phyloP scores from a whole-genome alignment of 2,329 filamentous ascomycete genomes.

The Lizonia empirigonia region DNA sequence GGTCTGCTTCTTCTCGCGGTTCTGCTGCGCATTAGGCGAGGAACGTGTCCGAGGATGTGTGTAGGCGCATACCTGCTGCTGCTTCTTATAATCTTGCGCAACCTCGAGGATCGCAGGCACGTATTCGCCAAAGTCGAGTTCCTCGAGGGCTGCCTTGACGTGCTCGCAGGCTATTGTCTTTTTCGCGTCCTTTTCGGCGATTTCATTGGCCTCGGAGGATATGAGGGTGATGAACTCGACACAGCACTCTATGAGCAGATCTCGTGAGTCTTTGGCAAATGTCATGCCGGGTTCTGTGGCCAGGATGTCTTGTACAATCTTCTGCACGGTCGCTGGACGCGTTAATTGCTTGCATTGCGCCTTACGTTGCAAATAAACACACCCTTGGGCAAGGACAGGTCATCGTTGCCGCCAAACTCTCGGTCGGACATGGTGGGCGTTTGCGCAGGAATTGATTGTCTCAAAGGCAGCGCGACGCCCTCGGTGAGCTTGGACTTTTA shows the following conservation, averaged over 20 bases:
- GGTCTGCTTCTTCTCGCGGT: conserved; percentile 93
- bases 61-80: conserved; percentile 72
- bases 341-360: conserved; percentile 4
- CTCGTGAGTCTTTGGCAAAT: conserved; percentile 93
- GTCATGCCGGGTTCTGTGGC: conserved; percentile 76
- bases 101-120: conserved; percentile 85
- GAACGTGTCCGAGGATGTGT: neutral
- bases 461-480: conserved; percentile 8
- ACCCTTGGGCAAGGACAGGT: conserved; percentile 51
- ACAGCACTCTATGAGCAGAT: conserved; percentile 96
- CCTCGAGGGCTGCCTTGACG: conserved; percentile 91
- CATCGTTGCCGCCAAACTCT: conserved; percentile 52
- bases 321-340: conserved; percentile 67
- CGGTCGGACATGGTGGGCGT: conserved; percentile 48
- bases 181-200: conserved; percentile 97
- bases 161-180: conserved; percentile 99
- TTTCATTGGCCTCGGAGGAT: conserved; percentile 98
- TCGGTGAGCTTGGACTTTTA: conserved; percentile 14
- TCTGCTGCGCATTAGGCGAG: conserved; percentile 59
- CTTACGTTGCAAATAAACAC: conserved; percentile 8
- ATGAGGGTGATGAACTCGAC: conserved; percentile 99
- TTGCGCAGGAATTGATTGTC: conserved; percentile 20
- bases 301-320: conserved; percentile 94
- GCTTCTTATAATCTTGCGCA: conserved; percentile 89
- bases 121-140: conserved; percentile 91